Evolutionary conservation across 176 grass and related monocot genomes (phyloP), one percentile per base, ranked within the genome.

Genomic region (Avena sativa): DNA sequence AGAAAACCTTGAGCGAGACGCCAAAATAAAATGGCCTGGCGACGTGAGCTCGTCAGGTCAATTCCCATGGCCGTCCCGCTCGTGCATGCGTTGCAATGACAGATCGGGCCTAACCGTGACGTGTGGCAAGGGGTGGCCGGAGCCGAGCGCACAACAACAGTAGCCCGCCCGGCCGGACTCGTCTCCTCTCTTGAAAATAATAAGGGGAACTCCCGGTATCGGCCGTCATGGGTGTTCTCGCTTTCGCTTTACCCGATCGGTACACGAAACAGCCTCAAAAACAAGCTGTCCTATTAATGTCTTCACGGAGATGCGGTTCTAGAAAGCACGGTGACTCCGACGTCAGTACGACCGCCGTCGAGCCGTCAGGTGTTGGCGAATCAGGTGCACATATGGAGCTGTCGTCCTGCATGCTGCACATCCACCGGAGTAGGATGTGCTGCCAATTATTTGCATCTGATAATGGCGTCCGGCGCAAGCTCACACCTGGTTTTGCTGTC

Each of bases 321-420:
- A 71, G 81, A 88, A 44, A 47, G 0, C 47, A 55, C 68, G 46
- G 86, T 12, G 80, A 69, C 61, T 4, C 71, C 21, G 60, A 88
- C 86, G 21, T 38, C 14, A 17, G 61, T 83, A 77, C 72, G 71
- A 38, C 71, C 16, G 49, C 60, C 61, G 71, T 23, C 79, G 79
- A 76, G 70, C 69, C 8, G 38, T 40, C 67, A 1, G 46, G 8
- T 55, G 2, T 12, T 47, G 3, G 26, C 52, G 43, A 81, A 68
- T 34, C 60, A 63, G n/a, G 38, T 70, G 15, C 20, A 34, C 69
- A 52, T 5, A 60, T 38, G 3, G 12, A 58, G 62, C 4, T 61
- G 15, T 69, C 79, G 15, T 49, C 71, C 60, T 58, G 32, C 32
- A 34, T 34, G 77, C 53, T 20, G 59, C 63, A 52, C 21, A 12